Base-by-base conservation (phyloP, 1,284 basidiomycete species). In the Neotropicomus parvogracilis region DNA sequence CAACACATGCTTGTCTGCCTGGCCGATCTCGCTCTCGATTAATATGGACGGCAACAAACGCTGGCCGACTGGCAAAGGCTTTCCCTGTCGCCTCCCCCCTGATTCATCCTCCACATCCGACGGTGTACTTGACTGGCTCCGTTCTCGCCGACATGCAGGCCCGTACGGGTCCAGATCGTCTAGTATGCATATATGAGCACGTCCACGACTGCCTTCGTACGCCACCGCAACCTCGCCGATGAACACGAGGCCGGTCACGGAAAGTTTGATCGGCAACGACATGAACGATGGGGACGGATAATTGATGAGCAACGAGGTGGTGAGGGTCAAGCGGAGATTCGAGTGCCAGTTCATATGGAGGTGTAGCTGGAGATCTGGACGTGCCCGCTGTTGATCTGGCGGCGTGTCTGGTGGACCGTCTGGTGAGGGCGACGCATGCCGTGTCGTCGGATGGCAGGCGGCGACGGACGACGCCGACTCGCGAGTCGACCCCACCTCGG, bases 11-110 rank as follows among this genome's bases (percentile, higher is more conserved):
- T 95, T 97, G 65, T 97, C 94, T 24, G 87, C 75, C 73, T 97
- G 91, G 1, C 97, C 97, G 44, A 99, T 95, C 70, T 97, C 92
- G 63, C 88, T 92, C 69, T 99, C 95, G 63, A 99, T 94, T 57
- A 86, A 81, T 48, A 98, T 87, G n/a, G 83, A 81, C 1, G 91
- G 91, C n/a, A 99, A 71, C 24, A 99, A 71, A 20, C 90, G 79
- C 59, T 90, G 83, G 0, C 94, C 95, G 3, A 91, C 75, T 0
- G 90, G 84, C 14, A 86, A 67, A 26, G 80, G 80, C 59, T 88
- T 88, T 9, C 73, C 67, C 14, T 66, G 67, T n/a, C 70, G 67
- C 50, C 55, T 68, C 44, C 60, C 50, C 3, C 54, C 67, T 28
- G 64, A 62, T 27, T 65, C 63, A 33, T 78, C 75, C 31, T 77